A percentile compares a stretch with the other conserved stretches of the same genome.
Evolutionary conservation across 345 rosid species (phyloP).

Genomic region (Populus ilicifolia): DNA sequence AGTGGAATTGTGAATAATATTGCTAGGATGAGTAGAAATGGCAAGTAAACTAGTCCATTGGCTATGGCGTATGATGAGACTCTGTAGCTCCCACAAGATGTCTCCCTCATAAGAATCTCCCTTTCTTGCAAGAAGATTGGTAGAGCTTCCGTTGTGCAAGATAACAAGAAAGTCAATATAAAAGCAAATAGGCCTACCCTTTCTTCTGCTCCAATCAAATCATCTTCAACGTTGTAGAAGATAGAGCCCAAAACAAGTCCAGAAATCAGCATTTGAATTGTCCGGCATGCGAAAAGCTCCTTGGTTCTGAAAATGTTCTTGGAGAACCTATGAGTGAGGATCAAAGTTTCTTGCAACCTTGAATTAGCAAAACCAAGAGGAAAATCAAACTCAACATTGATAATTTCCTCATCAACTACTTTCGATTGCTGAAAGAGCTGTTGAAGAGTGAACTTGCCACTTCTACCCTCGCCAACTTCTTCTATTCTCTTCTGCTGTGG

Average conservation of each 20-base stretch:
- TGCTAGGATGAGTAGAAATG: slow-evolving; percentile 81
- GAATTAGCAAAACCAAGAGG: slow-evolving; percentile 60
- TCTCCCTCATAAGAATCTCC: slow-evolving; percentile 87
- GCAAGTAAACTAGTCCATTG: slow-evolving; percentile 83
- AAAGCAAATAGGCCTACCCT: slow-evolving; percentile 93
- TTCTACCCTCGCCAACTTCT: slow-evolving; percentile 39
- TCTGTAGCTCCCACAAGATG: slow-evolving; percentile 80
- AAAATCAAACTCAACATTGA: slow-evolving; percentile 34
- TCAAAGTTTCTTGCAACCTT: slow-evolving; percentile 55
- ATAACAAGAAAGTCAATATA: slow-evolving; percentile 73
- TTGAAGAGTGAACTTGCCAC: slow-evolving; percentile 63
- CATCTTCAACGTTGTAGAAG: slow-evolving; percentile 57
- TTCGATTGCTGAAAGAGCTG: slow-evolving; percentile 84
- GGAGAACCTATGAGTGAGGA: slow-evolving; percentile 83
- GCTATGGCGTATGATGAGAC: slow-evolving; percentile 86
- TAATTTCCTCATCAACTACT: slow-evolving; percentile 54
- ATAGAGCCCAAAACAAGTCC: slow-evolving; percentile 89
- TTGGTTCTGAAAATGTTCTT: slow-evolving; percentile 83
- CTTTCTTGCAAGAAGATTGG: slow-evolving; percentile 89
- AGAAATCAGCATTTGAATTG: slow-evolving; percentile 76
- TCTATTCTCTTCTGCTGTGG: slow-evolving; percentile 28
- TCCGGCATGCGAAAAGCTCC: slow-evolving; percentile 76
- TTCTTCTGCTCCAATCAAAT: slow-evolving; percentile 62
- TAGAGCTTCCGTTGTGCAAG: slow-evolving; percentile 83
- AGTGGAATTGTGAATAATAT: slow-evolving; percentile 63